Base-by-base conservation (phyloP, 345 rosid genomes). In the Murraya koenigii region DNA sequence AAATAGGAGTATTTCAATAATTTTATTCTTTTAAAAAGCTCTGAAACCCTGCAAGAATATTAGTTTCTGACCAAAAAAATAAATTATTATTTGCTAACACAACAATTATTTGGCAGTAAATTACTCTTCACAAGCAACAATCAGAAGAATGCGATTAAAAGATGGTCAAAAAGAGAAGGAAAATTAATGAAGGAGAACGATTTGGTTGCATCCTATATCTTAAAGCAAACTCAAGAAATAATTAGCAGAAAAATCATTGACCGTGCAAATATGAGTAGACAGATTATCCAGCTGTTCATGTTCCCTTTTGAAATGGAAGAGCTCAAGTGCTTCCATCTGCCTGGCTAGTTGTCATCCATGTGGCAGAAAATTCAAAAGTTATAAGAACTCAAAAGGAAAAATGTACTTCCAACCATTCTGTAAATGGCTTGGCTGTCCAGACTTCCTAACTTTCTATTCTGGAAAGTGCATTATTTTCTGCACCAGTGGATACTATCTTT, bases 211-310 rank as follows among this genome's bases (percentile, higher is more conserved):
- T 68, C 67, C 63, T 28, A 33, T 69, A 61, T 33, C 82, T 75
- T 69, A 14, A 80, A 61, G 75, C 65, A 75, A 80, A 75, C 71
- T 35, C 73, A 68, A 74, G 82, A 41, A 58, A 28, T 44, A 61
- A 61, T 62, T 74, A 74, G 52, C 56, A 23, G 68, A 54, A 32
- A 32, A 62, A 20, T 7, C 5, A 33, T 15, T 20, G 9, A 59
- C 14, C 1, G 52, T 72, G 23, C 49, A 62, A 49, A 11, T 13
- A 47, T 32, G 39, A 65, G 49, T 7, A 52, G 52, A 20, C 8
- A 35, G 65, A 75, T 41, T 22, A 65, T 70, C 67, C 79, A 69
- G 79, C 71, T 30, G 44, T 75, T 64, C 36, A 22, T 30, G 52
- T 30, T 7, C 65, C 7, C n/a, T 60, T 69, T 41, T 23, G 39